Conservation (phyloP, 2,329 filamentous ascomycete genomes). For the Trichoderma sp. region DNA sequence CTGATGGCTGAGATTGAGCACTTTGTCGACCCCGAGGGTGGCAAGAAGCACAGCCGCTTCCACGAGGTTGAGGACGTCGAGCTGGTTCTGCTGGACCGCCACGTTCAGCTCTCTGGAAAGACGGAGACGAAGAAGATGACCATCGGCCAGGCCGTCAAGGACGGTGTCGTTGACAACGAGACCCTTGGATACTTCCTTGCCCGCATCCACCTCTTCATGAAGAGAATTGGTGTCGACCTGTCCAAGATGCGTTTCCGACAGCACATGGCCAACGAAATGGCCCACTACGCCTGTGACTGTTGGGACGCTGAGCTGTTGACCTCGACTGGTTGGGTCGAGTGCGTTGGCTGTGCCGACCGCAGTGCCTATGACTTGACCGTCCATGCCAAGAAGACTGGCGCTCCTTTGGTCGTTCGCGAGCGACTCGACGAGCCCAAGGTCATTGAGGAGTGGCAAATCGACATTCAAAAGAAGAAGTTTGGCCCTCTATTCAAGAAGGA, state of each 20-base stretch:
- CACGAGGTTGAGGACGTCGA: slow-evolving; percentile 79
- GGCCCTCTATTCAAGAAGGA: slow-evolving; percentile 96
- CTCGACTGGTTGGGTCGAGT: slow-evolving; percentile 96
- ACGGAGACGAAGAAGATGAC: slow-evolving; percentile 70
- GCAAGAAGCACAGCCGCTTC: slow-evolving; percentile 93
- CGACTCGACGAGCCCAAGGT: slow-evolving; percentile 72
- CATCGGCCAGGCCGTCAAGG: slow-evolving; percentile 82
- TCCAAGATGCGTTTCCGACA: slow-evolving; percentile 93
- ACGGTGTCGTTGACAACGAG: slow-evolving; percentile 89
- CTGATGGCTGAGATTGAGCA: slow-evolving; percentile 99
- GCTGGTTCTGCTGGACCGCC: slow-evolving; percentile 77
- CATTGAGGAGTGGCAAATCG: slow-evolving; percentile 83
- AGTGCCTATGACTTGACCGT: slow-evolving; percentile 93
- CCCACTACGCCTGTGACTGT: slow-evolving; percentile 95
- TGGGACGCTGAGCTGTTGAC: slow-evolving; percentile 95
- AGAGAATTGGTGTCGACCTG: slow-evolving; percentile 82
- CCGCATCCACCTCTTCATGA: slow-evolving; percentile 85
- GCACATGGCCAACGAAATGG: slow-evolving; percentile 78
- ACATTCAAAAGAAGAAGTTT: slow-evolving; percentile 93
- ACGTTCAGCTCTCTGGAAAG: slow-evolving; percentile 83
- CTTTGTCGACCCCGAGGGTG: slow-evolving; percentile 89
- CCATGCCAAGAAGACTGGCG: slow-evolving; percentile 88
- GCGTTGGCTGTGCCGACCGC: slow-evolving; percentile 92
- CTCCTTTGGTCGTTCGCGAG: slow-evolving; percentile 81
- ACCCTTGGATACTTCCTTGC: slow-evolving; percentile 97